A percentile compares a stretch with the other conserved stretches of the same genome.
Evolutionary conservation across 495 filamentous ascomycete genomes (phyloP).

Genomic region (Massariosphaeria phaeospora): DNA sequence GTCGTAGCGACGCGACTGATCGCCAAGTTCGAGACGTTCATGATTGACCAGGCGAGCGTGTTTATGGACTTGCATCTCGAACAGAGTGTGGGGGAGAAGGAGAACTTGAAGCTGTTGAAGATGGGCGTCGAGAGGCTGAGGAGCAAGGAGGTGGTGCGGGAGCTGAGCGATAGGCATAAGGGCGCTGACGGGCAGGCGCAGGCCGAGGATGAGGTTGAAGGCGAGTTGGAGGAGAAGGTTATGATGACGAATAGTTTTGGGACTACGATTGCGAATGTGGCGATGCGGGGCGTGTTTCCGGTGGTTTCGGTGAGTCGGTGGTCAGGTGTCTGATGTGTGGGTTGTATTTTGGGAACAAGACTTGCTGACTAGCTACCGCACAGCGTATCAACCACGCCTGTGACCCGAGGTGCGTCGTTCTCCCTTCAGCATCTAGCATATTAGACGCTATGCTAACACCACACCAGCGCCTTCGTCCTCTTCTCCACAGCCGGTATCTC

Average conservation of each 20-base stretch:
- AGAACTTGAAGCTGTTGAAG: neutral
- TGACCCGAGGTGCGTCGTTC: conserved; percentile 6
- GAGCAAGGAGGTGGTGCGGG: neutral
- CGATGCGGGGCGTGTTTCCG: conserved; percentile 13
- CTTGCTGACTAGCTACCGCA: neutral
- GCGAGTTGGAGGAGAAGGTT: conserved; percentile 10
- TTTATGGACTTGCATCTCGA: conserved; percentile 10
- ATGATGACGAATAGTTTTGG: conserved; percentile 26
- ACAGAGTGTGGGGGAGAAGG: neutral
- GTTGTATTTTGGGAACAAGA: neutral
- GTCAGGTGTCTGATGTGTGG: neutral
- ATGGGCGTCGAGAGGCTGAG: neutral
- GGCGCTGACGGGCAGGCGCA: neutral
- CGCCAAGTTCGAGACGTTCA: conserved; percentile 20
- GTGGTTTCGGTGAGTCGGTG: conserved; percentile 3
- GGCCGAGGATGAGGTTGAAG: conserved; percentile 1
- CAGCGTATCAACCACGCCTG: conserved; percentile 22
- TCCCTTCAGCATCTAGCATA: neutral
- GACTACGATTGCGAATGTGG: neutral
- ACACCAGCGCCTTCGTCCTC: conserved; percentile 14
- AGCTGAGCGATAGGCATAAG: conserved; percentile 4
- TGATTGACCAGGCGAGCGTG: conserved; percentile 17
- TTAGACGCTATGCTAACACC: neutral
- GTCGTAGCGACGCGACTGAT: conserved; percentile 17
- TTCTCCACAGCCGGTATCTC: conserved; percentile 15